These are phyloP conservation scores for Gentiana macrophylla DNA, from an alignment of 257 asterid genomes.

Conservation along the genomic window DNA sequence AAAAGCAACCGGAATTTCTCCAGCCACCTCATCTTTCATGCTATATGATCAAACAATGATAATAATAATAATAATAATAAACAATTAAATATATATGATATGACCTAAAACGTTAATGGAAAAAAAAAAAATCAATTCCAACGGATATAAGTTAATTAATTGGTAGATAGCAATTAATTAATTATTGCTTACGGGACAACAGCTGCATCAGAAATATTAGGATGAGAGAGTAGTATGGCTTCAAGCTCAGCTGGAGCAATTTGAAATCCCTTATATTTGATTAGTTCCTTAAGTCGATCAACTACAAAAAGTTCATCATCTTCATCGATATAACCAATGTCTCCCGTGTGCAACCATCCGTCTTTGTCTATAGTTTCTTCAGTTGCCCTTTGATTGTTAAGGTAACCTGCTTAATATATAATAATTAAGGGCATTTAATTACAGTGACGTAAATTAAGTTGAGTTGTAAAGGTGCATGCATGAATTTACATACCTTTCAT, in stretches of 20 bases:
- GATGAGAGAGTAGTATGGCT: constrained; percentile 14
- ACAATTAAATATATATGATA: background rate
- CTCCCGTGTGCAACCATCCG: constrained; percentile 26
- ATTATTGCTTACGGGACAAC: constrained; percentile 16
- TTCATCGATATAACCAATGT: constrained; percentile 20
- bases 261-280: constrained; percentile 26
- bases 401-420: constrained; percentile 8
- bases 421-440: too few species aligned
- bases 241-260: constrained; percentile 24
- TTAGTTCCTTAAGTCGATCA: constrained; percentile 21
- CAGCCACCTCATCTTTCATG: constrained; percentile 23
- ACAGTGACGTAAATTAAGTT: too few species aligned
- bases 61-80: background rate
- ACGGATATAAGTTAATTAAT: background rate
- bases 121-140: background rate
- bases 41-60: background rate
- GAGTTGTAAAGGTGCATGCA: too few species aligned
- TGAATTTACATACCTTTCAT: constrained; percentile 7
- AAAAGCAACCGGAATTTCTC: constrained; percentile 26
- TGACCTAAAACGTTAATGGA: background rate
- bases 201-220: constrained; percentile 19
- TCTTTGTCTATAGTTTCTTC: constrained; percentile 18
- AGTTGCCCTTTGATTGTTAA: constrained; percentile 13
- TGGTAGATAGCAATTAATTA: too few species aligned
- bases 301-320: constrained; percentile 17